A percentile compares a stretch with the other conserved stretches of the same genome.
Evolutionary conservation across 805 yeast species (phyloP).

Genomic region (Saccharomycopsis oosterbeekiorum): DNA sequence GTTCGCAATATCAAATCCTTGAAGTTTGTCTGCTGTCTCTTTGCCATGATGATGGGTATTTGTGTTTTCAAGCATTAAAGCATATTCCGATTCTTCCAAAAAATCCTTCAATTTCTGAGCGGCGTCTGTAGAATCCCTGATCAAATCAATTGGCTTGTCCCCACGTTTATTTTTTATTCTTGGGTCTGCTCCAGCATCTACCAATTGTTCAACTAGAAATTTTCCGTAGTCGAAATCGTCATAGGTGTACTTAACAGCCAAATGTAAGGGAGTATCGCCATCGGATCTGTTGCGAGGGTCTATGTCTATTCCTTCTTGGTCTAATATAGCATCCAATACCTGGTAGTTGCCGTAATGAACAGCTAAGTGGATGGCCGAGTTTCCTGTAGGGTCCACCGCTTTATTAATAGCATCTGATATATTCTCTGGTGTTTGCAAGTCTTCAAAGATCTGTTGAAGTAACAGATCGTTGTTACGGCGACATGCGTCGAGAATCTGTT

Average conservation of each 20-base stretch:
- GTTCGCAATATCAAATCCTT: not conserved
- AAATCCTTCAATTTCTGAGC: constrained; percentile 48
- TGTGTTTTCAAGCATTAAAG: constrained; percentile 27
- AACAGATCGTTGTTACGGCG: constrained; percentile 82
- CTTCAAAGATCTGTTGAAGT: constrained; percentile 43
- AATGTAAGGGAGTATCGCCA: constrained; percentile 85
- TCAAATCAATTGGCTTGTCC: constrained; percentile 67
- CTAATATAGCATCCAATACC: constrained; percentile 69
- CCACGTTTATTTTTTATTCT: constrained; percentile 47
- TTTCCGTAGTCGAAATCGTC: constrained; percentile 81
- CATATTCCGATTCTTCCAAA: constrained; percentile 78
- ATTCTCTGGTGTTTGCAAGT: constrained; percentile 26
- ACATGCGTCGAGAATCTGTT: constrained; percentile 79
- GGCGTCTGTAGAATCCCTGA: constrained; percentile 34
- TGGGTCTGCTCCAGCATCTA: constrained; percentile 91
- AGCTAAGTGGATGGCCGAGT: constrained; percentile 74
- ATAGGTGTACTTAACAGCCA: constrained; percentile 65
- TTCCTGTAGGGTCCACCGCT: constrained; percentile 67
- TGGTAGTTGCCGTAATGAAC: constrained; percentile 79
- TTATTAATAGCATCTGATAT: constrained; percentile 50
- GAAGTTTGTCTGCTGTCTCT: not conserved
- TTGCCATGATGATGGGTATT: not conserved
- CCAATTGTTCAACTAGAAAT: constrained; percentile 64
- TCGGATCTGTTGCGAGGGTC: constrained; percentile 66
- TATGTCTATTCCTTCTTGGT: constrained; percentile 82